A percentile compares a stretch with the other conserved stretches of the same genome.
Evolutionary conservation across 2,329 filamentous ascomycete species (phyloP).

Genomic region (Colletotrichum orbiculare): DNA sequence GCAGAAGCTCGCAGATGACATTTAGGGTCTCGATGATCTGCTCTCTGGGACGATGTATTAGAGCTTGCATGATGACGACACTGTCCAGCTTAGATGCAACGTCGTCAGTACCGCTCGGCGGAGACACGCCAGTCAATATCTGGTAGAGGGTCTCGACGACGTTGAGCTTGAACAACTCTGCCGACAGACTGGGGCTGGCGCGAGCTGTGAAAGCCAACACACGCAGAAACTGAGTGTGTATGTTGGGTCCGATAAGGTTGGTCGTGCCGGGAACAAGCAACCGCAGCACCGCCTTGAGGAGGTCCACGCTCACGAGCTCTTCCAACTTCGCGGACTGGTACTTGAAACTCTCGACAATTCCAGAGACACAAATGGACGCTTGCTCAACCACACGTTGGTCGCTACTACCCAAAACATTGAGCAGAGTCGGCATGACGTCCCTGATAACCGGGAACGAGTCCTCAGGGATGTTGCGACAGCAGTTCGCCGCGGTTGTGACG

Average conservation of each 20-base stretch:
- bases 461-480: constrained; percentile 94
- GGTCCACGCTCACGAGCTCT: constrained; percentile 87
- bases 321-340: constrained; percentile 89
- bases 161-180: constrained; percentile 94
- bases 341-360: constrained; percentile 97
- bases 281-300: constrained; percentile 86
- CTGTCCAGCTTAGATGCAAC: constrained; percentile 90
- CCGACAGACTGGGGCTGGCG: constrained; percentile 86
- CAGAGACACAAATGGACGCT: constrained; percentile 92
- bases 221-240: constrained; percentile 95
- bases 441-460: constrained; percentile 92
- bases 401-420: constrained; percentile 89
- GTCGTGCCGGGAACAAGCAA: constrained; percentile 93
- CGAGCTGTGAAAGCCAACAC: constrained; percentile 91
- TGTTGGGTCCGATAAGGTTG: constrained; percentile 91
- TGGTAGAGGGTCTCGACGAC: constrained; percentile 98
- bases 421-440: constrained; percentile 95
- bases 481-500: constrained; percentile 97
- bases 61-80: constrained; percentile 97
- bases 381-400: constrained; percentile 98
- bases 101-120: constrained; percentile 81
- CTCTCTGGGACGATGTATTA: constrained; percentile 94
- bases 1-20: constrained; percentile 94
- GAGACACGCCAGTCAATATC: constrained; percentile 94
- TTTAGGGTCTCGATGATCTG: constrained; percentile 98